Conservation (phyloP, 2,329 filamentous ascomycete species). For the Colletotrichum siamense region DNA sequence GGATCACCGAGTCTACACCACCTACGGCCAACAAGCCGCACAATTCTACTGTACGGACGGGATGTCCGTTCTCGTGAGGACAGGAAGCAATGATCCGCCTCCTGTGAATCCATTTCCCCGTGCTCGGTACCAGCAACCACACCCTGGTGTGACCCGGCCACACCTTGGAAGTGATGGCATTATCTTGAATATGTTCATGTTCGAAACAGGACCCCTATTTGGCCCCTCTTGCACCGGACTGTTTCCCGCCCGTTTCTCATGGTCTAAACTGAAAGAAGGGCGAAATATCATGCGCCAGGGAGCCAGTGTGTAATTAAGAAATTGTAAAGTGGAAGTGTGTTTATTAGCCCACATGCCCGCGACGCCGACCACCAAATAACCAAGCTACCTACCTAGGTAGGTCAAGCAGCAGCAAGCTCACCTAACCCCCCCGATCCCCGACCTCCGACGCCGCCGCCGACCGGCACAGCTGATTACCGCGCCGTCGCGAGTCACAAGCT, state of each 20-base stretch:
- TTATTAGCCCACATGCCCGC: neutral
- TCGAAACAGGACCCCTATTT: constrained; percentile 9
- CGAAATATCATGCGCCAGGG: neutral
- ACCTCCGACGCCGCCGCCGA: neutral
- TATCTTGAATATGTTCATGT: neutral
- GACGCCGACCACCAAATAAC: neutral
- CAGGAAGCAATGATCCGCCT: neutral
- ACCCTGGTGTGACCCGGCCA: neutral
- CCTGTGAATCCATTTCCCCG: neutral
- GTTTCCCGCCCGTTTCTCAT: constrained; percentile 8
- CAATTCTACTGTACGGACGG: neutral
- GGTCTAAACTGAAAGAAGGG: neutral
- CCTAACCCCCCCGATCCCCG: neutral
- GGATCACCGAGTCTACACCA: neutral
- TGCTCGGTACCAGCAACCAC: neutral
- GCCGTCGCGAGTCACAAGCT: constrained; percentile 4
- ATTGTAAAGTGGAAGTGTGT: neutral
- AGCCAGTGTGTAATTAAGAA: neutral
- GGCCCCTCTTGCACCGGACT: neutral
- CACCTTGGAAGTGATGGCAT: neutral
- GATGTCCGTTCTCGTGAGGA: neutral
- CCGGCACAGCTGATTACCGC: neutral
- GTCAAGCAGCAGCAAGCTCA: neutral
- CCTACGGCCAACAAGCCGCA: neutral
- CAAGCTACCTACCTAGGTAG: neutral